These are phyloP conservation scores for Neonectria ditissima DNA, from an alignment of 2,329 filamentous ascomycete genomes.

Conservation along the genomic window DNA sequence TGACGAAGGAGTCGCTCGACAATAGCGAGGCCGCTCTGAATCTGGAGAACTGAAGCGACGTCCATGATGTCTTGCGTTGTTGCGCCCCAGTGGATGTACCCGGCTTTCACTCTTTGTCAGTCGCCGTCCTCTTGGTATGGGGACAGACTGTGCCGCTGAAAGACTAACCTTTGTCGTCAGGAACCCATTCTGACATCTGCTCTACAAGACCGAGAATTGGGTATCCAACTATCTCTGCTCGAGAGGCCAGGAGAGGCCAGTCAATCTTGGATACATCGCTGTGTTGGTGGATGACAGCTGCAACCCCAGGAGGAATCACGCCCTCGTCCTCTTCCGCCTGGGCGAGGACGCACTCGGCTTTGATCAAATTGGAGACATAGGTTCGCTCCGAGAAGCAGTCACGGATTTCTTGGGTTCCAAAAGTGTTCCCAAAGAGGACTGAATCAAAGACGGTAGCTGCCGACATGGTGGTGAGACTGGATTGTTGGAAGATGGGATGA, in stretches of 20 bases:
- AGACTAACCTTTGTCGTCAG: conserved; percentile 19
- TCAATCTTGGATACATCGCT: conserved; percentile 43
- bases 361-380: conserved; percentile 61
- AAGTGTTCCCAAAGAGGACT: conserved; percentile 63
- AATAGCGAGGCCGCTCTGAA: conserved; percentile 61
- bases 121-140: conserved; percentile 36
- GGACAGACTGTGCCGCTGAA: background rate
- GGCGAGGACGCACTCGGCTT: conserved; percentile 64
- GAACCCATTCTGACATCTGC: conserved; percentile 48
- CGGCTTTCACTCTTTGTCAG: conserved; percentile 25
- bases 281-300: conserved; percentile 51
- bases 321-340: conserved; percentile 61
- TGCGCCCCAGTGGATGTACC: conserved; percentile 68
- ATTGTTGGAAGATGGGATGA: background rate
- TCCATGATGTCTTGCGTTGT: conserved; percentile 73
- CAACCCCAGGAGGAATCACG: conserved; percentile 58
- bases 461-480: conserved; percentile 19
- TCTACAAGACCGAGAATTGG: conserved; percentile 64
- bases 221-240: conserved; percentile 65
- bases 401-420: conserved; percentile 65
- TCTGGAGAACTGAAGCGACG: conserved; percentile 64
- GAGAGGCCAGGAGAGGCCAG: conserved; percentile 50
- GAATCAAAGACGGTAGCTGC: conserved; percentile 56
- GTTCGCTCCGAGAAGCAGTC: conserved; percentile 62
- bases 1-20: conserved; percentile 59